Evolutionary conservation across 768 basidiomycete species (phyloP).

Genomic region (Thelephora ganbajun): DNA sequence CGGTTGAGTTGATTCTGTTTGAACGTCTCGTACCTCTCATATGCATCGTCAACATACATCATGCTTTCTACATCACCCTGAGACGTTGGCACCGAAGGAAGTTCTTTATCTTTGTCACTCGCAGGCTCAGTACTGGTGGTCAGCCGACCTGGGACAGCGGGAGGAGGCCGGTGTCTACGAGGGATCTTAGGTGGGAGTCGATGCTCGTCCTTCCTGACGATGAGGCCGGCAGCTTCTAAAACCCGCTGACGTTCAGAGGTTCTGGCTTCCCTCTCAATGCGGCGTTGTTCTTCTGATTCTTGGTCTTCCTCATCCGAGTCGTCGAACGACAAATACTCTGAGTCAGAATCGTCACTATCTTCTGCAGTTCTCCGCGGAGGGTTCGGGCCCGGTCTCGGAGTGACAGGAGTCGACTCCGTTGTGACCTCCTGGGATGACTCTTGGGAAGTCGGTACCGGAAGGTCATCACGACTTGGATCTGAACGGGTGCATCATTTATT

Average conservation of each 20-base stretch:
- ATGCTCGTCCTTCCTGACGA: constrained; percentile 49
- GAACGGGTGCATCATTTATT: constrained; percentile 2
- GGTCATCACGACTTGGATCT: not conserved
- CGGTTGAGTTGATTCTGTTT: constrained; percentile 32
- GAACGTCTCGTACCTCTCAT: constrained; percentile 81
- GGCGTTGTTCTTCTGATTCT: constrained; percentile 27
- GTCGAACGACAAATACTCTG: constrained; percentile 30
- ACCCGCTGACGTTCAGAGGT: constrained; percentile 70
- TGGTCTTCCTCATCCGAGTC: constrained; percentile 20
- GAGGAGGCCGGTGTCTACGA: constrained; percentile 33
- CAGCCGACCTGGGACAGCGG: constrained; percentile 29
- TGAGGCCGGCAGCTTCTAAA: constrained; percentile 78
- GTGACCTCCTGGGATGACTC: not conserved
- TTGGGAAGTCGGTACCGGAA: not conserved
- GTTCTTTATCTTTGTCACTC: constrained; percentile 26
- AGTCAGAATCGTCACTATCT: constrained; percentile 18
- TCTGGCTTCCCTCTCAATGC: constrained; percentile 41
- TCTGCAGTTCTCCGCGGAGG: constrained; percentile 9
- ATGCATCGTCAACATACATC: constrained; percentile 54
- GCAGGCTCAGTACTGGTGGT: constrained; percentile 13
- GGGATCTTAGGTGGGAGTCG: constrained; percentile 26
- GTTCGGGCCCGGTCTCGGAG: constrained; percentile 7
- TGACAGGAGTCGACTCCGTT: not conserved
- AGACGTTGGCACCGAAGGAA: constrained; percentile 37
- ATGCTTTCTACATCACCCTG: constrained; percentile 9